Percentiles rank a stretch among this genome's conserved stretches.
Conservation (phyloP, 2,329 filamentous ascomycete species). For the Polytolypa hystricis region DNA sequence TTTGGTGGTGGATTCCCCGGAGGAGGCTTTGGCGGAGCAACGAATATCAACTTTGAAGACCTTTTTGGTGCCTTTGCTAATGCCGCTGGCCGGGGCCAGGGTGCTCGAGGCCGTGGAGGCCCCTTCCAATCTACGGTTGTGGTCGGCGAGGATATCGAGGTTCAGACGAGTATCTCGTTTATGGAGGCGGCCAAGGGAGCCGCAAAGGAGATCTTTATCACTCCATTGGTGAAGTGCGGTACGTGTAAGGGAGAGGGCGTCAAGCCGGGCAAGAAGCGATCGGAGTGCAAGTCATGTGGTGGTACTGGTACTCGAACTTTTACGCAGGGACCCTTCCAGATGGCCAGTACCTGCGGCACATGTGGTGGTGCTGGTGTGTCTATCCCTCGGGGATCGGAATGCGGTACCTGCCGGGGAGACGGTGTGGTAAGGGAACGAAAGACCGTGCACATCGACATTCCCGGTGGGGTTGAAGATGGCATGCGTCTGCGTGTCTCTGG, state of each 20-base stretch:
- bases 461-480: constrained; percentile 88
- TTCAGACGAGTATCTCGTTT: constrained; percentile 86
- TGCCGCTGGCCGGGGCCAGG: constrained; percentile 46
- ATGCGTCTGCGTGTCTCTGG: constrained; percentile 80
- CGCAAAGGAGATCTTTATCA: constrained; percentile 76
- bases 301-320: constrained; percentile 79
- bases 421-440: constrained; percentile 76
- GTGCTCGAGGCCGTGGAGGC: constrained; percentile 44
- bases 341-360: constrained; percentile 74
- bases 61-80: constrained; percentile 79
- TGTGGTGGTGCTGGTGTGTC: constrained; percentile 70
- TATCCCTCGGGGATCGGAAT: constrained; percentile 71
- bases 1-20: constrained; percentile 49
- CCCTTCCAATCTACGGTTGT: constrained; percentile 72
- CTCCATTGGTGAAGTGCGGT: constrained; percentile 67
- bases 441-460: constrained; percentile 81
- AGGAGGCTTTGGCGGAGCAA: constrained; percentile 44
- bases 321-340: constrained; percentile 89
- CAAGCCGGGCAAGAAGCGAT: constrained; percentile 65
- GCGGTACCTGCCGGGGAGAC: constrained; percentile 65
- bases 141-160: constrained; percentile 93
- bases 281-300: constrained; percentile 66
- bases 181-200: constrained; percentile 92
- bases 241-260: constrained; percentile 76
- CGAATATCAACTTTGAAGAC: constrained; percentile 91